A percentile compares a stretch with the other conserved stretches of the same genome.
Evolutionary conservation across 805 yeast genomes (phyloP).

Genomic region (Metschnikowia santaceciliae): DNA sequence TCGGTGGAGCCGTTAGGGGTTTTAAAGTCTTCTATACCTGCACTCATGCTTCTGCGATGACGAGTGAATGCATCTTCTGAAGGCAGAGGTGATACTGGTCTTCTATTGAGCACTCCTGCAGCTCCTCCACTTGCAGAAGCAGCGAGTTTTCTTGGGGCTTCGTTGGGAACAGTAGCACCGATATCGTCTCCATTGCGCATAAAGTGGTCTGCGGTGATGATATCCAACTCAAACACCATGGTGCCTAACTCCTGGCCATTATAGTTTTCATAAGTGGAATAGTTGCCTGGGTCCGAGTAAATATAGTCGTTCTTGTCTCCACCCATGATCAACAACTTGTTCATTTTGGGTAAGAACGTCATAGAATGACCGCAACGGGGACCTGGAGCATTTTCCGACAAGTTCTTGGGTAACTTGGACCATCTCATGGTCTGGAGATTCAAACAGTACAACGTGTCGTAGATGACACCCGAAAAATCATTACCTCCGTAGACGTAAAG

Average conservation of each 20-base stretch:
- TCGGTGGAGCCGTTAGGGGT: conserved; percentile 24
- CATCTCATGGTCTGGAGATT: conserved; percentile 70
- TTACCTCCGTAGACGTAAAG: conserved; percentile 91
- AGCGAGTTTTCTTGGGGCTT: conserved; percentile 12
- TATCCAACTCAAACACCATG: conserved; percentile 61
- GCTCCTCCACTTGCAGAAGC: conserved; percentile 20
- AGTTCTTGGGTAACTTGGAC: conserved; percentile 47
- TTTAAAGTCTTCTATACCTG: conserved; percentile 28
- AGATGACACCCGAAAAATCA: conserved; percentile 63
- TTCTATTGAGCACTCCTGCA: conserved; percentile 15
- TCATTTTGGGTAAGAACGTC: conserved; percentile 61
- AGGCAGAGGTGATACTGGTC: conserved; percentile 16
- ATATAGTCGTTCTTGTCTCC: conserved; percentile 80
- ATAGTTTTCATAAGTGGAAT: conserved; percentile 49
- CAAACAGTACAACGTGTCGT: conserved; percentile 66
- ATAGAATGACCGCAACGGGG: conserved; percentile 90
- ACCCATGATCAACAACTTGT: conserved; percentile 81
- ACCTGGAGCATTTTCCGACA: conserved; percentile 58
- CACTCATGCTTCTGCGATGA: conserved; percentile 36
- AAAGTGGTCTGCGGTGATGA: conserved; percentile 35
- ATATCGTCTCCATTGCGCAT: conserved; percentile 14
- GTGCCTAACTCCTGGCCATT: conserved; percentile 51
- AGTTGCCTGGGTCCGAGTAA: conserved; percentile 41
- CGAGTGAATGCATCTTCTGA: conserved; percentile 20
- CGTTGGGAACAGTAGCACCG: background rate